Conservation (phyloP, 2,329 filamentous ascomycete species). For the Calonectria ilicicola region DNA sequence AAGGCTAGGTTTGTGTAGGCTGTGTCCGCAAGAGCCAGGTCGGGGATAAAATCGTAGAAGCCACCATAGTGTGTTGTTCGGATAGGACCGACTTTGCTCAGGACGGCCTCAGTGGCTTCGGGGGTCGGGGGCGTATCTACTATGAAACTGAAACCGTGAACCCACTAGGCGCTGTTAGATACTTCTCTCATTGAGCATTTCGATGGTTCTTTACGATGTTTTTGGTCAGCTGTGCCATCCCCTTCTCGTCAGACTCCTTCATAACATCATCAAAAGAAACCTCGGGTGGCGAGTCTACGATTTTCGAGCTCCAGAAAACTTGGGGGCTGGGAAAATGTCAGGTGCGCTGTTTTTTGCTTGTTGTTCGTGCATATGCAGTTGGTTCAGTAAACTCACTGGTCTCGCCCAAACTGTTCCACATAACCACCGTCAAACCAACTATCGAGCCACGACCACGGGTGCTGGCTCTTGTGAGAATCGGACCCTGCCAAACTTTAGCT, state of each 20-base stretch:
- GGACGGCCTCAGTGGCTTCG: slow-evolving; percentile 77
- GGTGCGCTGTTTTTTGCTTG: not conserved
- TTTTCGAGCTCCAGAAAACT: slow-evolving; percentile 42
- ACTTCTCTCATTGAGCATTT: not conserved
- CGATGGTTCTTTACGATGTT: slow-evolving; percentile 68
- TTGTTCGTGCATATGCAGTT: not conserved
- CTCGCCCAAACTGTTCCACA: slow-evolving; percentile 30
- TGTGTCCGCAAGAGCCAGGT: slow-evolving; percentile 88
- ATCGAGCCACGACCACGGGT: slow-evolving; percentile 62
- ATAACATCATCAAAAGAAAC: slow-evolving; percentile 73
- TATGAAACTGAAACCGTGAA: slow-evolving; percentile 83
- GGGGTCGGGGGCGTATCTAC: slow-evolving; percentile 75
- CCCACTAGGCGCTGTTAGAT: slow-evolving; percentile 59
- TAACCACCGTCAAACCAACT: slow-evolving; percentile 34
- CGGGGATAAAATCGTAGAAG: slow-evolving; percentile 85
- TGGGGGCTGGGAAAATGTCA: slow-evolving; percentile 16
- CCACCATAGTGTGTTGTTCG: slow-evolving; percentile 90
- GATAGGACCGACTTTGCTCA: slow-evolving; percentile 88
- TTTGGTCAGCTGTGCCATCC: slow-evolving; percentile 71
- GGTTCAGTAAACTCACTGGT: slow-evolving; percentile 32
- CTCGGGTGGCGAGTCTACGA: slow-evolving; percentile 63
- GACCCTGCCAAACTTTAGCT: slow-evolving; percentile 64
- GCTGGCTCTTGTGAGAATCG: slow-evolving; percentile 77
- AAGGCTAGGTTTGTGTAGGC: slow-evolving; percentile 91
- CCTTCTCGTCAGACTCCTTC: slow-evolving; percentile 56